Evolutionary conservation across 495 filamentous ascomycete genomes (phyloP).

Genomic region (Aspergillus bertholletiae): DNA sequence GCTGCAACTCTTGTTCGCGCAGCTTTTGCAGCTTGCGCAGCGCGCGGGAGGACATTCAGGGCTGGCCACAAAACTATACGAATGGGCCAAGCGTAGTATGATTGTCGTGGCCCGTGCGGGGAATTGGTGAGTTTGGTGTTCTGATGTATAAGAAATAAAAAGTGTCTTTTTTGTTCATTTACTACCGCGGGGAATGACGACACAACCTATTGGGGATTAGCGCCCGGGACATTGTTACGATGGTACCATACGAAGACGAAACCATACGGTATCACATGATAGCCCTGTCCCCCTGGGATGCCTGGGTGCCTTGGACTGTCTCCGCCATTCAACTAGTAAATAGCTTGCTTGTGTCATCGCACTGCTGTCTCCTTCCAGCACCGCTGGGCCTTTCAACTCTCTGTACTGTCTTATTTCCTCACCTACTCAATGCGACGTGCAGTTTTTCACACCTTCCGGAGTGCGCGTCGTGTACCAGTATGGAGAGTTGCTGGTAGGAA

Average conservation of each 20-base stretch:
- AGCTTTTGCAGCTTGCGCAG: conserved; percentile 71
- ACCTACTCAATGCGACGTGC: conserved; percentile 59
- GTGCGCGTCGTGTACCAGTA: conserved; percentile 54
- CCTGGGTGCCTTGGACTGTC: neutral
- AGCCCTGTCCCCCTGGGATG: neutral
- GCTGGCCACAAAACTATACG: neutral
- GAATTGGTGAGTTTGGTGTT: neutral
- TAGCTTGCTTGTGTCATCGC: no score
- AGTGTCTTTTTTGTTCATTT: neutral
- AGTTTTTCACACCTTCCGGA: conserved; percentile 57
- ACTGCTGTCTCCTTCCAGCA: neutral
- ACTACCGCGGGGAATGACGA: conserved; percentile 41
- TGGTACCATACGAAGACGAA: neutral
- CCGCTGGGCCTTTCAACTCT: neutral
- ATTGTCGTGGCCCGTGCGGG: neutral
- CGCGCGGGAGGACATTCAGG: conserved; percentile 73
- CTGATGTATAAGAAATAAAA: neutral
- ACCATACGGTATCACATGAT: conserved; percentile 4
- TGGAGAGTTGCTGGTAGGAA: conserved; percentile 50
- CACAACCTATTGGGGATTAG: conserved; percentile 29
- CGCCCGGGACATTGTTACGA: conserved; percentile 7
- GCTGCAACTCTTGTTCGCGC: conserved; percentile 59
- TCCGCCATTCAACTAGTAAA: neutral
- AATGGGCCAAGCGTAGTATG: neutral
- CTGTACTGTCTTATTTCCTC: neutral